phyloP scores from a whole-genome alignment of 768 basidiomycete species.

The Strobilomyces dryophilus region DNA sequence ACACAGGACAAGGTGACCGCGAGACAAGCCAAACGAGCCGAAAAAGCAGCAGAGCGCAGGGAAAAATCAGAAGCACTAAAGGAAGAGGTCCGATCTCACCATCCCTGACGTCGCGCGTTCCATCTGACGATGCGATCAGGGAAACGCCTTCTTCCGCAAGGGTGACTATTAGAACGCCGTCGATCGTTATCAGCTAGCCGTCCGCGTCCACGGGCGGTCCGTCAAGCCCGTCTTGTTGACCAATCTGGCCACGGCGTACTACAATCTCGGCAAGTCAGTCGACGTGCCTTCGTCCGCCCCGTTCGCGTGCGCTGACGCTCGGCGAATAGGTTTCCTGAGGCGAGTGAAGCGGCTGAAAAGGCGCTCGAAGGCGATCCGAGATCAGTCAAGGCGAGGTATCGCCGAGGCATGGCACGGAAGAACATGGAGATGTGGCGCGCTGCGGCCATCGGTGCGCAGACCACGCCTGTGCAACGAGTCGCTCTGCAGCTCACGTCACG shows the following conservation, averaged over 20 bases:
- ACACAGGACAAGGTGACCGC: not conserved
- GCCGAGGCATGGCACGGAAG: conserved; percentile 31
- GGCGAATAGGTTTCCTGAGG: conserved; percentile 19
- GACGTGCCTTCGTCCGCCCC: too few species aligned
- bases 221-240: conserved; percentile 34
- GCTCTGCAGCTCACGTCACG: too few species aligned
- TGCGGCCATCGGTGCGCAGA: conserved; percentile 18
- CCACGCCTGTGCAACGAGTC: too few species aligned
- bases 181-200: conserved; percentile 37
- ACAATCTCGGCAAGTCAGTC: conserved; percentile 37
- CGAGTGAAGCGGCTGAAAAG: conserved; percentile 23
- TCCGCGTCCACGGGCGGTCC: conserved; percentile 30
- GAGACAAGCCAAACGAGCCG: conserved; percentile 9
- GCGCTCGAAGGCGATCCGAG: conserved; percentile 27
- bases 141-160: conserved; percentile 39
- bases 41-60: conserved; percentile 11
- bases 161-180: conserved; percentile 35
- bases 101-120: too few species aligned
- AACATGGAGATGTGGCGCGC: conserved; percentile 9
- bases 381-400: conserved; percentile 32
- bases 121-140: conserved; percentile 24
- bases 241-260: conserved; percentile 40
- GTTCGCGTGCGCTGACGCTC: not conserved
- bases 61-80: conserved; percentile 23
- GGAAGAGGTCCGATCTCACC: conserved; percentile 14